Base-by-base conservation (phyloP, 306 rosid genomes). In the Lithocarpus polystachyus region DNA sequence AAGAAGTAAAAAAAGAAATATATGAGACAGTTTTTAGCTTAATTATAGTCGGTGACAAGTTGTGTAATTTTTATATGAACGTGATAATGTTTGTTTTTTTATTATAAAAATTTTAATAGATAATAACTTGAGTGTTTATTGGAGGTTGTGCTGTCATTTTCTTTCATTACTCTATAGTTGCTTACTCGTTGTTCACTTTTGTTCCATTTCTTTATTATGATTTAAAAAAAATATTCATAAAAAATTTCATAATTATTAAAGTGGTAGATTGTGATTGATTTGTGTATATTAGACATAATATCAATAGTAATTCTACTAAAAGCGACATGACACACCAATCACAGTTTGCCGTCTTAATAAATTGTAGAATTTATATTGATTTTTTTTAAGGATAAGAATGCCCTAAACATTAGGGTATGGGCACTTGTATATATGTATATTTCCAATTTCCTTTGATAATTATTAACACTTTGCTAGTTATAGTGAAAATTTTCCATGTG, bases 121-220 rank as follows among this genome's bases (percentile, higher is more conserved):
- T 70, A 52, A 7, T 48, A 80, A 68, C 43, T 33, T 64, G 78
- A 74, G 78, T 23, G 72, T 43, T 56, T 79, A 61, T 77, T 54
- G 85, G 82, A 45, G 68, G 83, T 33, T 77, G 28, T 43, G 52
- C 65, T 75, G 88, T 81, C 81, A 17, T 82, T 85, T 83, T 83
- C 88, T 80, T 77, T 72, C 70, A 3, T 67, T 74, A 80, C 61
- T 73, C 73, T 31, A 51, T 5, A 51, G 31, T 23, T 74, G 78
- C 78, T 77, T 54, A 4, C 62, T 31, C 62, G 31, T 23, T 24
- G 64, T 73, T 84, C 80, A 77, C 37, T 68, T 72, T 6, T 31
- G 23, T 57, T 68, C 3, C 6, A 1, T 54, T 24, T 15, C n/a
- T 23, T 9, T 23, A 11, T 5, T 35, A 6, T 65, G 26, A 6